A percentile compares a stretch with the other conserved stretches of the same genome.
Conservation (phyloP, 2,329 filamentous ascomycete species). For the Fusarium drepaniforme region DNA sequence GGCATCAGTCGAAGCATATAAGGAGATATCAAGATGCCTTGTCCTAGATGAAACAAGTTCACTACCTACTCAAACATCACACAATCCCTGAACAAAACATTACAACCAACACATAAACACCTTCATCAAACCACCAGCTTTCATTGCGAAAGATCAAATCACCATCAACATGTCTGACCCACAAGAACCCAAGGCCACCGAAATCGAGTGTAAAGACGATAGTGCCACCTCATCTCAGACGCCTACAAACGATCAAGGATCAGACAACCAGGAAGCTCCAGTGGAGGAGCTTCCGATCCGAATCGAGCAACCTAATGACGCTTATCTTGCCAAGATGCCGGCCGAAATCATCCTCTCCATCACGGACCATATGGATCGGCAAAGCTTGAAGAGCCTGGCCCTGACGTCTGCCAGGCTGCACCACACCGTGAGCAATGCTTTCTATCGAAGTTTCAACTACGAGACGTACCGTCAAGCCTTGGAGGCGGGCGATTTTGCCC, state of each 20-base stretch:
- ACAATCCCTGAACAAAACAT: neutral
- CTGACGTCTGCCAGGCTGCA: neutral
- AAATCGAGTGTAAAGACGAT: neutral
- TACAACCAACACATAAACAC: neutral
- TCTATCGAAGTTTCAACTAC: neutral
- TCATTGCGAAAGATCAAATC: neutral
- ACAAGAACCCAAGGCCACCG: neutral
- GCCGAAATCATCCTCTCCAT: neutral
- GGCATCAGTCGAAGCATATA: neutral
- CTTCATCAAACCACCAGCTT: neutral
- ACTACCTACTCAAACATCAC: neutral
- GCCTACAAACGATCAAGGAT: neutral
- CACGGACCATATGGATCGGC: neutral
- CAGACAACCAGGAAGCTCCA: neutral
- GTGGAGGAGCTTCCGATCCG: neutral
- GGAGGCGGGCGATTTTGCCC: neutral
- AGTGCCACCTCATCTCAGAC: neutral
- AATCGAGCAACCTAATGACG: neutral
- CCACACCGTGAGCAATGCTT: neutral
- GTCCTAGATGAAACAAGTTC: neutral
- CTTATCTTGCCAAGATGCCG: neutral
- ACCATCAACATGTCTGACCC: neutral
- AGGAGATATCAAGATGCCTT: neutral
- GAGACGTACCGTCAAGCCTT: neutral
- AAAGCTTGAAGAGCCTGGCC: neutral